Evolutionary conservation across 768 basidiomycete species (phyloP), one percentile per base, ranked within the genome.

Genomic region (Brasilioporus rufonigricans): DNA sequence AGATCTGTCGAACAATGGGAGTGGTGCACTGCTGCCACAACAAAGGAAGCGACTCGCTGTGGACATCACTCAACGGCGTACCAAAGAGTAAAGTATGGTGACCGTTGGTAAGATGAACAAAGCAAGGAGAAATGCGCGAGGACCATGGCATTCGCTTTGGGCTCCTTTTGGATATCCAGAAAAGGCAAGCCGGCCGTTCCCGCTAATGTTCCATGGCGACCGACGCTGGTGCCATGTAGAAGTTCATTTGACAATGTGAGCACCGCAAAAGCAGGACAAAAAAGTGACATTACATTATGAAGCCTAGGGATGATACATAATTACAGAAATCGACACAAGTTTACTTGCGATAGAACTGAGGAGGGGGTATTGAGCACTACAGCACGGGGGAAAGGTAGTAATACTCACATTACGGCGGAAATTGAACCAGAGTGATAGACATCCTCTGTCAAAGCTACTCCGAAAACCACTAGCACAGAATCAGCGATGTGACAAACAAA

Each of bases 361-460:
- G 24, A 53, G 58, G 36, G 38, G 55, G 21, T 21, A 39, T 57
- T 68, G 32, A 61, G 59, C 53, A 52, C 47, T 53, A 50, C 48
- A 56, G 57, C 46, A 41, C 41, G 32, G 19, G 19, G 44, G 55
- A 56, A 50, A 43, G 53, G 56, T 44, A 27, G 29, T 27, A 31
- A 54, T 21, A 77, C 91, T 75, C 70, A 94, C 92, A 71, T 92
- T 93, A 51, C 92, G 86, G 40, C 92, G 85, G 81, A 96, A 97
- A 73, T 92, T 93, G 75, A 98, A 96, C 88, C 94, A 95, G 18
- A 97, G 77, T 33, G 95, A 97, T 31, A 99, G 71, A 63, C 97
- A 97, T 9, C 97, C 97, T 57, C 96, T 81, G 71, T 99, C 97
- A 71, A 98, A 99, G 63, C 91, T 93, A 69, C 92, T 93, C 46